Base-by-base conservation (phyloP, 768 basidiomycete genomes). In the Wakefieldia striispora region DNA sequence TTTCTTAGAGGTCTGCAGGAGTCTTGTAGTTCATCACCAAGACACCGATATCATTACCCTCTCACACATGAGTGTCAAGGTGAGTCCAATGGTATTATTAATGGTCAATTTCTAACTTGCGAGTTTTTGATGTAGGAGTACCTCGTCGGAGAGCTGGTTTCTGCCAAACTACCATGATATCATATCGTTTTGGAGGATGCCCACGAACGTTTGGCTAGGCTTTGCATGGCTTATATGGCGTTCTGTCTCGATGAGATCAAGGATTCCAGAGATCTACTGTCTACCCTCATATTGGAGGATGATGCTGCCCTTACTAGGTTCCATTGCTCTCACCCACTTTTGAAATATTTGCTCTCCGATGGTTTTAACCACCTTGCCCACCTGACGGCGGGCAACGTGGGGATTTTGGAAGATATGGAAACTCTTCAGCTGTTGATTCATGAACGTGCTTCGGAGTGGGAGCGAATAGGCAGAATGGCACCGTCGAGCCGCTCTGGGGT, bases 61-160 rank as follows among this genome's bases (percentile, higher is more conserved):
- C 0, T 52, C 58, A 20, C 58, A 56, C n/a, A 51, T 51, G 54
- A 60, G 58, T 36, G 44, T 60, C 11, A 59, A 51, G 40, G 58
- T 60, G n/a, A 40, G 40, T 9, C 16, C 4, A 1, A 11, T 31
- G 17, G 6, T 10, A n/a, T n/a, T n/a, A n/a, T 9, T 24, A 6
- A 9, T n/a, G 8, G 5, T 23, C 5, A 14, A 23, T 4, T 37
- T 43, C 14, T 36, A 21, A 21, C 36, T 37, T 17, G 43, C 27
- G 0, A 31, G 11, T 35, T 4, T 3, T 16, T 37, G 14, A 1
- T 17, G 5, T 11, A 59, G 57, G 47, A 59, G 4, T 59, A 59
- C 33, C 57, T 59, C 0, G 1, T 51, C 0, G 57, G 54, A 20
- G 49, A 49, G 12, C 47, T 59, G 0, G 24, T 55, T 23, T 8